Evolutionary conservation across 2,329 filamentous ascomycete species (phyloP).

Genomic region (Lasiodiplodia theobromae): DNA sequence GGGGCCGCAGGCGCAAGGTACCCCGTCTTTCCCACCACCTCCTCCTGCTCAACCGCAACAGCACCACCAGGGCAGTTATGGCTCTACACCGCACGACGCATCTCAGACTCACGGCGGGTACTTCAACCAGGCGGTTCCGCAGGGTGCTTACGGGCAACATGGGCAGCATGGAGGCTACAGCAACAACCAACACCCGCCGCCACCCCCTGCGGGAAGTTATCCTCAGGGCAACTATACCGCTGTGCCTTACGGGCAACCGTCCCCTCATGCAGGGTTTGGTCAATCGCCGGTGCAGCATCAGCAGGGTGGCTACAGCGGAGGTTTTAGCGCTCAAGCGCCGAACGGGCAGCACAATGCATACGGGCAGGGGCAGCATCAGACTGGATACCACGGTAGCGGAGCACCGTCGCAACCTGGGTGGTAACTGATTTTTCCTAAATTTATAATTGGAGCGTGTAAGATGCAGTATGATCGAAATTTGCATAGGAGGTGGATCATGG

Average conservation of each 20-base stretch:
- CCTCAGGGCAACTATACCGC: slow-evolving; percentile 1
- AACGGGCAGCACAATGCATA: slow-evolving; percentile 12
- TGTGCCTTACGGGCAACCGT: slow-evolving; percentile 9
- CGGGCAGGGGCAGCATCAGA: slow-evolving; percentile 10
- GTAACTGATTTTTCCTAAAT: slow-evolving; percentile 2
- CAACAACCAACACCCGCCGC: slow-evolving; percentile 1
- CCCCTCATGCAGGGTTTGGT: slow-evolving; percentile 10
- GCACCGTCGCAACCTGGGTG: slow-evolving; percentile 21
- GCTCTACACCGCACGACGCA: slow-evolving; percentile 4
- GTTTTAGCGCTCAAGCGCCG: background rate
- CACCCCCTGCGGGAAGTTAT: slow-evolving; percentile 1
- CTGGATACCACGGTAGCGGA: slow-evolving; percentile 14
- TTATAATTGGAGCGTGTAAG: slow-evolving; percentile 16
- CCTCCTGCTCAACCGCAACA: slow-evolving; percentile 23
- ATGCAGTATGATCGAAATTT: slow-evolving; percentile 18
- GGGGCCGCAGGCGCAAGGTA: slow-evolving; percentile 3
- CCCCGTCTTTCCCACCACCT: slow-evolving; percentile 23
- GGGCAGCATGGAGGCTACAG: slow-evolving; percentile 18
- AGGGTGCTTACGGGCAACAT: slow-evolving; percentile 18
- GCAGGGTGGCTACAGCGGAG: slow-evolving; percentile 6
- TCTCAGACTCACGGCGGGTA: slow-evolving; percentile 15
- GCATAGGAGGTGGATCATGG: slow-evolving; percentile 14
- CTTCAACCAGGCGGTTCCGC: slow-evolving; percentile 11
- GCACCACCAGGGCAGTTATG: slow-evolving; percentile 17
- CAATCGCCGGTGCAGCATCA: slow-evolving; percentile 19